Evolutionary conservation across 192 early-diverging fungal species (phyloP).

Genomic region (Backusella luteola): DNA sequence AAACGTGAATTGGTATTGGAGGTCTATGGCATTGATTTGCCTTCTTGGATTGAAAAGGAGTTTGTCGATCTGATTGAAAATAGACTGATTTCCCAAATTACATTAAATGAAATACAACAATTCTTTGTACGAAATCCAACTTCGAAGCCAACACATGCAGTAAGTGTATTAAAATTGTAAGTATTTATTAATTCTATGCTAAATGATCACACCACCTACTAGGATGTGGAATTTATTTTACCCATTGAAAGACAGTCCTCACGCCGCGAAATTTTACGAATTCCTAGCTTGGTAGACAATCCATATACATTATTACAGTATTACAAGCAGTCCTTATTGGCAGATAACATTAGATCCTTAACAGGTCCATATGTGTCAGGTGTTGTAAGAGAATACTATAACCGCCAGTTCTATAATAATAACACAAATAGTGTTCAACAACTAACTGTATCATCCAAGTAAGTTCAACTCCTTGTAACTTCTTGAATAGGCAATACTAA

Average conservation of each 20-base stretch:
- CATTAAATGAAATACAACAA: constrained; percentile 57
- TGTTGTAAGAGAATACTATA: background rate
- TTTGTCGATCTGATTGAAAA: constrained; percentile 63
- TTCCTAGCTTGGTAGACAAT: constrained; percentile 54
- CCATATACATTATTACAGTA: constrained; percentile 62
- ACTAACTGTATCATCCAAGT: background rate
- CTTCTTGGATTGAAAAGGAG: constrained; percentile 51
- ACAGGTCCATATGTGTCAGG: constrained; percentile 5
- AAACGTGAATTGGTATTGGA: constrained; percentile 57
- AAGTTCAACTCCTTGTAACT: background rate
- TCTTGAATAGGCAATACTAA: background rate
- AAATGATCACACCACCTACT: background rate
- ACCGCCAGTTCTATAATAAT: background rate
- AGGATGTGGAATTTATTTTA: constrained; percentile 78
- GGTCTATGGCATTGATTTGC: constrained; percentile 63
- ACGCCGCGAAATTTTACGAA: constrained; percentile 37
- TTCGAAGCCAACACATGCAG: constrained; percentile 60
- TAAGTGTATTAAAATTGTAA: constrained; percentile 21
- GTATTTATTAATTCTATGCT: background rate
- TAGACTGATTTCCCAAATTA: constrained; percentile 57
- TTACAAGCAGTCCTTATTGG: constrained; percentile 55
- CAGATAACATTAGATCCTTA: constrained; percentile 16
- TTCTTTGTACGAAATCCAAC: constrained; percentile 67
- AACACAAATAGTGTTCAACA: background rate
- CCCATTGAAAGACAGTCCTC: constrained; percentile 49